Conservation (phyloP, 2,329 filamentous ascomycete genomes). For the Ophiostoma fasciatum region DNA sequence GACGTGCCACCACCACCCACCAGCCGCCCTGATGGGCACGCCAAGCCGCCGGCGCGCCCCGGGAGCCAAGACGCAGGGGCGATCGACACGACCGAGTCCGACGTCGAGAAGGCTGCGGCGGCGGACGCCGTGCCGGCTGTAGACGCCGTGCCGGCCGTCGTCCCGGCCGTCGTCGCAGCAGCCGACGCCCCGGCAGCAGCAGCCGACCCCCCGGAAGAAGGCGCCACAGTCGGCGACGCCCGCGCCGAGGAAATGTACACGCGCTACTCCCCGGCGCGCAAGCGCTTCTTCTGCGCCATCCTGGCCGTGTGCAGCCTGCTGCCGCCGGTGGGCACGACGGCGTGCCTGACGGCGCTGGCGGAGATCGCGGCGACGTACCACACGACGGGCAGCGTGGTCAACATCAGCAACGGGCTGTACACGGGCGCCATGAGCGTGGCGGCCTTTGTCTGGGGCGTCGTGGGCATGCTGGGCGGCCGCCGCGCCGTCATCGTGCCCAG, state of each 20-base stretch:
- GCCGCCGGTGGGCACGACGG: slow-evolving; percentile 4
- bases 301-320: slow-evolving; percentile 1
- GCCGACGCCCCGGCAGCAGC: neutral
- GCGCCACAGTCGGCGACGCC: neutral
- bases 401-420: slow-evolving; percentile 6
- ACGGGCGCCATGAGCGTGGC: slow-evolving; percentile 6
- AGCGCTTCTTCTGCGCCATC: slow-evolving; percentile 1
- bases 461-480: slow-evolving; percentile 2
- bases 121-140: neutral
- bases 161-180: too few relatives aligned
- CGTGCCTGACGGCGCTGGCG: slow-evolving; percentile 2
- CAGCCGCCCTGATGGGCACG: too few relatives aligned
- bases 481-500: slow-evolving; percentile 16
- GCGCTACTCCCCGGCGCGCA: slow-evolving; percentile 2
- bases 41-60: too few relatives aligned
- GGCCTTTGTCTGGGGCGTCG: slow-evolving; percentile 4
- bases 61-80: too few relatives aligned
- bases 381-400: slow-evolving; percentile 4
- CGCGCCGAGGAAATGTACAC: slow-evolving; percentile 4
- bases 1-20: too few relatives aligned
- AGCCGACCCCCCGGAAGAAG: too few relatives aligned
- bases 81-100: too few relatives aligned
- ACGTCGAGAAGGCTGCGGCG: neutral
- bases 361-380: slow-evolving; percentile 3
- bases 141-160: too few relatives aligned